Evolutionary conservation across 495 filamentous ascomycete species (phyloP).

Genomic region (Thozetella sp.): DNA sequence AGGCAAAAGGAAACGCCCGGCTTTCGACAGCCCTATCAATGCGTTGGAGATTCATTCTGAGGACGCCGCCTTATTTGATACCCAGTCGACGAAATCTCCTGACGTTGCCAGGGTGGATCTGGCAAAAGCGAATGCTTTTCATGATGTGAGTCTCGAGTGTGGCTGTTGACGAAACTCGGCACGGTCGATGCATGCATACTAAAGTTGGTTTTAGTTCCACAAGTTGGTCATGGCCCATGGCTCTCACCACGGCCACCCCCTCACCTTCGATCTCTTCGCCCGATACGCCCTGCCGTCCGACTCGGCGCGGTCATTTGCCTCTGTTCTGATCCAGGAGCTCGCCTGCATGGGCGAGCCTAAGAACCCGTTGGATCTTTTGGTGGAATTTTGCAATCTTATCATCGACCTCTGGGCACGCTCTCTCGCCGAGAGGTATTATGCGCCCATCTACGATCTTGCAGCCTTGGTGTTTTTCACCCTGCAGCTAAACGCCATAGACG

Average conservation of each 20-base stretch:
- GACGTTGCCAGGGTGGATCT: not conserved
- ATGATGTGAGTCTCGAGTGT: slow-evolving; percentile 29
- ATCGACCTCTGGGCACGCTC: slow-evolving; percentile 47
- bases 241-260: slow-evolving; percentile 28
- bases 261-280: slow-evolving; percentile 43
- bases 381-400: slow-evolving; percentile 43
- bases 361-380: slow-evolving; percentile 35
- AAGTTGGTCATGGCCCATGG: slow-evolving; percentile 43
- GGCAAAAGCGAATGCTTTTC: slow-evolving; percentile 10
- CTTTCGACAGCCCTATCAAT: slow-evolving; percentile 48
- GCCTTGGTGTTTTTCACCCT: slow-evolving; percentile 36
- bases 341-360: slow-evolving; percentile 31
- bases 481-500: slow-evolving; percentile 34
- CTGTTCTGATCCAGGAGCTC: slow-evolving; percentile 43
- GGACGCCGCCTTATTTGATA: slow-evolving; percentile 14
- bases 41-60: slow-evolving; percentile 46
- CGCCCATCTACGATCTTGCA: slow-evolving; percentile 42
- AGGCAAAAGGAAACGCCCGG: slow-evolving; percentile 51
- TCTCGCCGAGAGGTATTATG: slow-evolving; percentile 37
- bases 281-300: slow-evolving; percentile 40
- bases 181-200: too few species aligned
- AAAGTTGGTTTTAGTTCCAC: slow-evolving; percentile 34
- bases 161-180: too few species aligned
- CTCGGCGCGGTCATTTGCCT: slow-evolving; percentile 35
- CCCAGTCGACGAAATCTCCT: not conserved